Evolutionary conservation across 257 asterid species (phyloP), one percentile per base, ranked within the genome.

Genomic region (Salvia rosmarinus): DNA sequence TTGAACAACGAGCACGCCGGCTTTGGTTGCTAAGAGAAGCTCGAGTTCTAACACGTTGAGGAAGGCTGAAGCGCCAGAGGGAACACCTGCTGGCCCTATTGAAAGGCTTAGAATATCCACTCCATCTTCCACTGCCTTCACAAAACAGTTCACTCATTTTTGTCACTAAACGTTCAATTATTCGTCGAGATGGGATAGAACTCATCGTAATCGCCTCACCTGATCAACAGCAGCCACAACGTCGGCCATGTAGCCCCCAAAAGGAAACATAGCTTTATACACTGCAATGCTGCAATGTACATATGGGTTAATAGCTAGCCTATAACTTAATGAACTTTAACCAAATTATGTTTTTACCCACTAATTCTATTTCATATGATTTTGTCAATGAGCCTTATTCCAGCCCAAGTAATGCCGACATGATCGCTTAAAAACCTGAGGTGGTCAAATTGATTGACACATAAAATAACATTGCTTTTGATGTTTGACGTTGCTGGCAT

Each of bases 221-320:
- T 89, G 94, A 72, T 89, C 94, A 1, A 89, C 81, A 12, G 96
- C 96, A 47, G 96, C 96, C 78, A 87, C 85, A 13, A 89, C 96
- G 46, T 89, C 94, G 3, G 94, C 84, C 87, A 84, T 85, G 80
- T 83, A 85, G 49, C 94, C 96, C 67, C 90, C 93, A 10, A 85
- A 84, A 64, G 84, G 73, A 75, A 81, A 82, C 55, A 84, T 63
- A 65, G 96, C 93, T 79, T 85, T 87, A 72, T 89, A 89, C 44
- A 82, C 82, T 50, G 96, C 90, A 82, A 87, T 84, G 79, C 96
- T 87, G 83, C 51, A n/a, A n/a, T n/a, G n/a, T n/a, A n/a, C n/a
- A n/a, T n/a, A n/a, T n/a, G n/a, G n/a, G n/a, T n/a, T n/a, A n/a
- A n/a, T n/a, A n/a, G n/a, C n/a, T n/a, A n/a, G n/a, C n/a, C n/a